Evolutionary conservation across 768 basidiomycete genomes (phyloP), one percentile per base, ranked within the genome.

Genomic region (Lactifluus pinguis): DNA sequence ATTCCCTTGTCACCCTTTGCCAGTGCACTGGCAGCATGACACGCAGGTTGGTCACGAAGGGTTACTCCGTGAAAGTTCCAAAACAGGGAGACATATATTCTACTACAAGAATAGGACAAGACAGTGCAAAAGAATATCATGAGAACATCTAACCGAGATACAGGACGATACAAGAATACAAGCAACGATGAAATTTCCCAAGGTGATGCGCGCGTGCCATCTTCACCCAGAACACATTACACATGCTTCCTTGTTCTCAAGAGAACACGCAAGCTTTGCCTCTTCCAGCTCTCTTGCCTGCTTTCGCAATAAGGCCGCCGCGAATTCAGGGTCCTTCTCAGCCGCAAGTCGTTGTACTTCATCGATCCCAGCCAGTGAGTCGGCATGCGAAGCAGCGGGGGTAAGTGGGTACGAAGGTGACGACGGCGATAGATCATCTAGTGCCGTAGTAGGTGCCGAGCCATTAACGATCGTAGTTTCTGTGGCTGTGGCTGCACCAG

Each of bases 161-260:
- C 36, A 57, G 21, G 30, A 55, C 21, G 21, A 25, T 47, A 19
- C 44, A 44, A 44, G 44, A 44, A 44, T 44, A 44, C n/a, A 44
- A 44, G 8, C 8, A 6, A n/a, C 3, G 9, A 44, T 44, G 5
- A 19, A 6, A 19, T 44, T 19, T 4, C n/a, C 17, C 25, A 25
- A 19, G 44, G 17, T 25, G 25, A 25, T 19, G 6, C 19, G 8
- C 1, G 44, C 19, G 17, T 8, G 2, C 25, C 25, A 25, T 25
- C 19, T 53, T 82, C 72, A 91, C 56, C 86, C 88, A 62, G 89
- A 92, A 75, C 91, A 93, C 91, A 94, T 94, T 71, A 93, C 68
- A 70, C 92, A 95, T 1, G 89, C 91, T 57, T 25, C 93, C 78
- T 94, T 94, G 75, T 95, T 95, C 72, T 95, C 92, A 52, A 95